phyloP scores from a whole-genome alignment of 768 basidiomycete species.

The Tricholoma flavovirens region DNA sequence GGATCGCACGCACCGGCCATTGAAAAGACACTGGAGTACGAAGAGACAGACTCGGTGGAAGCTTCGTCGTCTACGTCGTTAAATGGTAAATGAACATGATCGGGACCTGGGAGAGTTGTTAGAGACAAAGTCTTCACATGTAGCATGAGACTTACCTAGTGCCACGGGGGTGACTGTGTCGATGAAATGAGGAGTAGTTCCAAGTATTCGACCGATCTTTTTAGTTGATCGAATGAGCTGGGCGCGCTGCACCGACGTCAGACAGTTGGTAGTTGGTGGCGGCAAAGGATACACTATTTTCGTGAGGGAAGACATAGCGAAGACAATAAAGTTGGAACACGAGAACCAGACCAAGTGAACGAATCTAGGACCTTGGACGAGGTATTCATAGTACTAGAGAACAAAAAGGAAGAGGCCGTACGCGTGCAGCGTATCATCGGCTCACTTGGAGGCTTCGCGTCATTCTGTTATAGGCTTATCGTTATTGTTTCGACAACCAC shows the following conservation, averaged over 20 bases:
- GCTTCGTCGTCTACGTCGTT: conserved; percentile 7
- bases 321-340: neutral
- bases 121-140: neutral
- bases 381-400: conserved; percentile 7
- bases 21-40: conserved; percentile 11
- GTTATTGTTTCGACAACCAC: neutral
- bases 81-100: conserved; percentile 16
- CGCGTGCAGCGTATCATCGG: too few species aligned
- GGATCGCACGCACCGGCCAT: conserved; percentile 1
- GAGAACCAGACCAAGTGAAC: neutral
- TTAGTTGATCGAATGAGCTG: conserved; percentile 52
- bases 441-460: too few species aligned
- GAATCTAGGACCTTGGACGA: neutral
- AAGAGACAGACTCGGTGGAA: conserved; percentile 18
- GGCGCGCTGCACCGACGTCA: conserved; percentile 45
- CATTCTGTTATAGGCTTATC: neutral
- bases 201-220: conserved; percentile 56
- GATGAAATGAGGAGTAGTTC: conserved; percentile 52
- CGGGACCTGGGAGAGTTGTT: conserved; percentile 11
- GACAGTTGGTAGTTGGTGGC: conserved; percentile 54
- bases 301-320: conserved; percentile 14
- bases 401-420: conserved; percentile 12
- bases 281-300: conserved; percentile 40
- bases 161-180: conserved; percentile 25
- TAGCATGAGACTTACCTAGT: conserved; percentile 15